Percentiles rank a stretch among this genome's conserved stretches.
phyloP scores from a whole-genome alignment of 805 yeast species.

The Ogataea ramenticola region DNA sequence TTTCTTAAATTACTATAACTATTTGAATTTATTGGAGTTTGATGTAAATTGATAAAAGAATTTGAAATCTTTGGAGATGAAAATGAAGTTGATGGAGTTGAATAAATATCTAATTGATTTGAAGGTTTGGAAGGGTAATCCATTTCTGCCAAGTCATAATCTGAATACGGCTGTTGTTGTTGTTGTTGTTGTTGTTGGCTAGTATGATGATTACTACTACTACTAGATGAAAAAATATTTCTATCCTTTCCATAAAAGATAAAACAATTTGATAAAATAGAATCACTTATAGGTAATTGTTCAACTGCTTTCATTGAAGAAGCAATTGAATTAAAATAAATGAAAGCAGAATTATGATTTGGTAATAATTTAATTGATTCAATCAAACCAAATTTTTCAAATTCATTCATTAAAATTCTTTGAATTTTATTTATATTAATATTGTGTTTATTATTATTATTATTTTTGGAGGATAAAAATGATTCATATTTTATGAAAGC shows the following conservation, averaged over 20 bases:
- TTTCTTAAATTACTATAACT: neutral
- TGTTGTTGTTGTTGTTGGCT: neutral
- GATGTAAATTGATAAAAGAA: neutral
- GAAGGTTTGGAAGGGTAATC: neutral
- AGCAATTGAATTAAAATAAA: constrained; percentile 39
- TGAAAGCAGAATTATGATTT: constrained; percentile 17
- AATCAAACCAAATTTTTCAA: constrained; percentile 33
- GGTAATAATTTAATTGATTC: constrained; percentile 27
- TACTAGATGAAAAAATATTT: constrained; percentile 1
- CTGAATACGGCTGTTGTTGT: neutral
- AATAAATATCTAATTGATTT: neutral
- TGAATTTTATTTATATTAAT: constrained; percentile 16
- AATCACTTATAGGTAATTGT: constrained; percentile 22
- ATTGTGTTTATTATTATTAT: constrained; percentile 1
- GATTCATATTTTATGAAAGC: constrained; percentile 15
- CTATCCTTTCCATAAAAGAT: constrained; percentile 25
- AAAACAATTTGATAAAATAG: constrained; percentile 15
- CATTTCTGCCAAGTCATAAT: neutral
- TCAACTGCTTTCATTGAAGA: constrained; percentile 39
- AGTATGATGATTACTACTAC: neutral
- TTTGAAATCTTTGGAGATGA: neutral
- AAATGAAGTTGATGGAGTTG: neutral
- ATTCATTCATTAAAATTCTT: constrained; percentile 21
- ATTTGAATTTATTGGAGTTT: neutral
- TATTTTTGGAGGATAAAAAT: too few species aligned